These are phyloP conservation scores for Scedosporium aurantiacum DNA, from an alignment of 2,329 filamentous ascomycete genomes.

Conservation along the genomic window DNA sequence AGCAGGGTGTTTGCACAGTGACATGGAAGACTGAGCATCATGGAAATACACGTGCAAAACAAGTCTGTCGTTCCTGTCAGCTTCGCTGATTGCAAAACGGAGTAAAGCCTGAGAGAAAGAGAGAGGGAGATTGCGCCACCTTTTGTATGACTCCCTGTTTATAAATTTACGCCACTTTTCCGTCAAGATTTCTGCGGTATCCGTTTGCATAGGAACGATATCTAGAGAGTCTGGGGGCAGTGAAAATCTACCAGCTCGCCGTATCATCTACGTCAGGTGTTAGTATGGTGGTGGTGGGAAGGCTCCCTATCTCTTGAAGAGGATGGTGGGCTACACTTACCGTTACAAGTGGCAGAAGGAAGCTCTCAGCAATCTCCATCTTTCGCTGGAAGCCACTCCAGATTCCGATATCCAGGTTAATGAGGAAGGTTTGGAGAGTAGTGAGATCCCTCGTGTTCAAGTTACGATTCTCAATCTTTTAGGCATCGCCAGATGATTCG, in stretches of 20 bases:
- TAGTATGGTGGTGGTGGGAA: conserved; percentile 7
- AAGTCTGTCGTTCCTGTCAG: conserved; percentile 14
- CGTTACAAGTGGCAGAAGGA: conserved; percentile 31
- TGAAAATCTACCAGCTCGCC: conserved; percentile 47
- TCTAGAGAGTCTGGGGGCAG: conserved; percentile 14
- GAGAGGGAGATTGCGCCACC: conserved; percentile 5
- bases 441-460: conserved; percentile 32
- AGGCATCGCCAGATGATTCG: neutral
- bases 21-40: conserved; percentile 19
- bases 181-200: conserved; percentile 45
- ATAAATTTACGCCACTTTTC: conserved; percentile 57
- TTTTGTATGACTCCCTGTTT: conserved; percentile 53
- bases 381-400: conserved; percentile 45
- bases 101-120: no score
- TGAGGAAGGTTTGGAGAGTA: conserved; percentile 37
- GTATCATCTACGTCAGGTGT: conserved; percentile 32
- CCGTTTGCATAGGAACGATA: conserved; percentile 19
- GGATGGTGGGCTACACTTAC: conserved; percentile 18
- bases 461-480: conserved; percentile 39
- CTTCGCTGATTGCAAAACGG: no score
- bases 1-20: conserved; percentile 17
- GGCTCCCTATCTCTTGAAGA: neutral
- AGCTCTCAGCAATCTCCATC: conserved; percentile 45
- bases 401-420: conserved; percentile 37
- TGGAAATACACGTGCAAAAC: conserved; percentile 18